Evolutionary conservation across 208 protist genomes (phyloP).

Genomic region (Crithidia brevicula): DNA sequence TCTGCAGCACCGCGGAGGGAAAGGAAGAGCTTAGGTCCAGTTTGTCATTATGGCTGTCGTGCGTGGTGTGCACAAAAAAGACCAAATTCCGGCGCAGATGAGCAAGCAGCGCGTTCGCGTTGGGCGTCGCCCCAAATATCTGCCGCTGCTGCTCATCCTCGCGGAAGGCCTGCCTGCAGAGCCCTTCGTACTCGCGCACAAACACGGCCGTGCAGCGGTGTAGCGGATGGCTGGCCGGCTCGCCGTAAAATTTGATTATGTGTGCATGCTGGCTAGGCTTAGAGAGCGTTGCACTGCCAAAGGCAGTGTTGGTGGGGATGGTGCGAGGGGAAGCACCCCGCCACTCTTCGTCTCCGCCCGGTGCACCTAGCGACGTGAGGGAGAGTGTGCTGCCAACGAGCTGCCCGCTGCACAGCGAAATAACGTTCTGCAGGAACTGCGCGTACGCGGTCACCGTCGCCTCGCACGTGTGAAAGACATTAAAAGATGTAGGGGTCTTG

Average conservation of each 20-base stretch:
- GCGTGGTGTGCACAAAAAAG: slow-evolving; percentile 82
- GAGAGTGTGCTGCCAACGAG: slow-evolving; percentile 16
- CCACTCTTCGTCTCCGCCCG: neutral
- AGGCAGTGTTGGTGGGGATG: too few relatives aligned
- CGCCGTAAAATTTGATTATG: slow-evolving; percentile 80
- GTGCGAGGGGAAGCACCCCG: too few relatives aligned
- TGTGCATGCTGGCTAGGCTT: slow-evolving; percentile 34
- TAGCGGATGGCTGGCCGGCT: slow-evolving; percentile 40
- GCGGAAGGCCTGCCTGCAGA: neutral
- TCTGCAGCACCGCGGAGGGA: slow-evolving; percentile 50
- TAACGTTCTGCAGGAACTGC: slow-evolving; percentile 31
- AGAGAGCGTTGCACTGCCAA: too few relatives aligned
- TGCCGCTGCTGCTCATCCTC: slow-evolving; percentile 14
- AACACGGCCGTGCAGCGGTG: slow-evolving; percentile 57
- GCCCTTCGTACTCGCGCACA: slow-evolving; percentile 60
- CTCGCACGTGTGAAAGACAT: slow-evolving; percentile 47
- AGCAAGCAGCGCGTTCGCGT: neutral
- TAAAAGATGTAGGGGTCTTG: neutral
- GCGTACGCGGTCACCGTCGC: slow-evolving; percentile 23
- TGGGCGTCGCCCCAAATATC: neutral
- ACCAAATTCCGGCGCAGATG: slow-evolving; percentile 56
- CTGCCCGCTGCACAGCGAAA: slow-evolving; percentile 32
- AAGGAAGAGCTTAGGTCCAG: slow-evolving; percentile 54
- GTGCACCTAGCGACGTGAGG: neutral
- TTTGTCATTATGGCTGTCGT: slow-evolving; percentile 88